Evolutionary conservation across 2,329 filamentous ascomycete species (phyloP).

Genomic region (Penicillium concentricum): DNA sequence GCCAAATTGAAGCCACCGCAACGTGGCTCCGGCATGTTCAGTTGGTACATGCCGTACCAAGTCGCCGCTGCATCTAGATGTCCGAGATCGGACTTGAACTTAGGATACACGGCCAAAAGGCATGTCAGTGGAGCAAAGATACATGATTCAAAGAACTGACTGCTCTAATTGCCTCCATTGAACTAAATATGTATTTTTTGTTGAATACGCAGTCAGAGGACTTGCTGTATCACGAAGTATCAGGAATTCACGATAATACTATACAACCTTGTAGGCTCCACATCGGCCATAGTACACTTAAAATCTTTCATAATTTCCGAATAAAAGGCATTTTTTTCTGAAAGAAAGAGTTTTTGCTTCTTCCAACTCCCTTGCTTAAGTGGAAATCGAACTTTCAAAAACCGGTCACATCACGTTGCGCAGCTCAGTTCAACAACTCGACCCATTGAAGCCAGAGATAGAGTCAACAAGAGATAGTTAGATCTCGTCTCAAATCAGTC

Average conservation of each 20-base stretch:
- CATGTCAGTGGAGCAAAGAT: neutral
- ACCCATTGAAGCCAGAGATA: neutral
- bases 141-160: neutral
- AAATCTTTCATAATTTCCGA: neutral
- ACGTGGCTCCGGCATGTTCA: neutral
- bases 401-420: neutral
- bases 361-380: neutral
- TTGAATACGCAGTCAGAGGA: neutral
- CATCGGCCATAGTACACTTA: neutral
- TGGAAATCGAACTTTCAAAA: neutral
- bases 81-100: slow-evolving; percentile 2
- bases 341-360: neutral
- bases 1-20: neutral
- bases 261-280: neutral
- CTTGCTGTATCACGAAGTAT: neutral
- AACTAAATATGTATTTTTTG: neutral
- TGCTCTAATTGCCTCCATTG: neutral
- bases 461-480: neutral
- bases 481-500: neutral
- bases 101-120: neutral
- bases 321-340: neutral
- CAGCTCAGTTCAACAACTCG: neutral
- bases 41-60: neutral
- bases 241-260: neutral
- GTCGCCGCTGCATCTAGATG: neutral